Evolutionary conservation across 1,139 yeast genomes (phyloP), one percentile per base, ranked within the genome.

Genomic region (Hemisphaericaspora xylofermentans): DNA sequence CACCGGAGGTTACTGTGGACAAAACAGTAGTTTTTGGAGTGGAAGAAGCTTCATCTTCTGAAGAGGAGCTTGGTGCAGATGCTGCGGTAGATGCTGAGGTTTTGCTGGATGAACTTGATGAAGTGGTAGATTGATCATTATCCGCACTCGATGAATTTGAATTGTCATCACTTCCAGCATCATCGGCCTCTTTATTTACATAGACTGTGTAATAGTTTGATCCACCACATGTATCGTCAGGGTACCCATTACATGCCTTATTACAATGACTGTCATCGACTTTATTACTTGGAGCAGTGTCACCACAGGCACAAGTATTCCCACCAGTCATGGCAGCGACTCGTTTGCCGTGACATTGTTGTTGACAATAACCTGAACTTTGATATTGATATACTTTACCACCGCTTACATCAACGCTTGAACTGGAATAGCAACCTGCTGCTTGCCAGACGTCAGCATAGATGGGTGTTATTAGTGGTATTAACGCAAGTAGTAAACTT

Each of bases 161-260:
- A 8, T 39, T 30, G 9, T 43, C 22, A 4, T 43, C 21, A 3
- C 51, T 28, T 14, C 51, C 60, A 35, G 52, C 58, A 13, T 57
- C 57, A 16, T 50, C 60, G 34, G 52, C 63, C 14, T 58, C 61
- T 25, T 52, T 38, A 48, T 73, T 68, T 13, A 57, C 53, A 48
- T 71, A 81, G 9, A 84, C 78, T 39, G 75, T 65, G 50, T 74
- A 72, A 49, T 73, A 76, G 19, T 60, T 61, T 18, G 30, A 19
- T n/a, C 88, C 88, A 51, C 93, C 93, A 62, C 93, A 84, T 17
- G 58, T 68, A 45, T 80, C 83, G 7, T 51, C 44, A 2, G 74
- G 73, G 58, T 76, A 84, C 6, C 89, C 91, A 35, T 61, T 58
- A 61, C 93, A 84, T 2, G 58, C 43, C 3, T 57, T 53, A 40